phyloP scores from a whole-genome alignment of 164 flowering plant genomes.

The Nymphaea colorata region DNA sequence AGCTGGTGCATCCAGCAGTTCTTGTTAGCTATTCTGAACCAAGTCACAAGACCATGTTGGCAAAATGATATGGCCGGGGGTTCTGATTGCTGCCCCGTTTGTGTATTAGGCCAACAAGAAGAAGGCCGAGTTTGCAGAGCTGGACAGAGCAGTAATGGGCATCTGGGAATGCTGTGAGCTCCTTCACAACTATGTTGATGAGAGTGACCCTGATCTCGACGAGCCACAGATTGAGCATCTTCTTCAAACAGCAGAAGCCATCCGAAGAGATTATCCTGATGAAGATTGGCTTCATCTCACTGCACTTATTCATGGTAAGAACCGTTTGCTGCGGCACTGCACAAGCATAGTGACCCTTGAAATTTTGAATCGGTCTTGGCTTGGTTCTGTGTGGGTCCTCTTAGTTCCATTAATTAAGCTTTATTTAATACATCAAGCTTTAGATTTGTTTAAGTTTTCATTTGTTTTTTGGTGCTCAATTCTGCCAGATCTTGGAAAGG shows the following conservation, averaged over 20 bases:
- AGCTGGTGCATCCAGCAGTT: too few species aligned
- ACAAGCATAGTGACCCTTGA: too few species aligned
- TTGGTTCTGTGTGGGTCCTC: too few species aligned
- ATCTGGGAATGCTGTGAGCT: slow-evolving; percentile 41
- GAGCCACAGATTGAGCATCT: slow-evolving; percentile 37
- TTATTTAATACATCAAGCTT: too few species aligned
- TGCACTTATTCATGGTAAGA: slow-evolving; percentile 32
- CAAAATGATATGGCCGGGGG: too few species aligned
- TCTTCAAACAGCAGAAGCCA: slow-evolving; percentile 33
- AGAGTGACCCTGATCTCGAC: slow-evolving; percentile 35
- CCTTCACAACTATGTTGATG: slow-evolving; percentile 27
- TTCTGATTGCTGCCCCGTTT: neutral
- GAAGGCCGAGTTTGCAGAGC: slow-evolving; percentile 26
- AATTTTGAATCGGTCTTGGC: too few species aligned
- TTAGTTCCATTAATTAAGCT: too few species aligned
- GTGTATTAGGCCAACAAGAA: slow-evolving; percentile 17
- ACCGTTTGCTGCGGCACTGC: too few species aligned
- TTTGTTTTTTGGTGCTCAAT: neutral
- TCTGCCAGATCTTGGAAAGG: slow-evolving; percentile 30
- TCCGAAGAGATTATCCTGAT: slow-evolving; percentile 29
- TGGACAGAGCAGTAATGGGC: slow-evolving; percentile 21
- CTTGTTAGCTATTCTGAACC: too few species aligned
- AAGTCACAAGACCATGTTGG: too few species aligned
- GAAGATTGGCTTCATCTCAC: slow-evolving; percentile 39
- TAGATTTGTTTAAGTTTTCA: neutral